Evolutionary conservation across 2,329 filamentous ascomycete genomes (phyloP).

Genomic region (Monosporascus sp.): DNA sequence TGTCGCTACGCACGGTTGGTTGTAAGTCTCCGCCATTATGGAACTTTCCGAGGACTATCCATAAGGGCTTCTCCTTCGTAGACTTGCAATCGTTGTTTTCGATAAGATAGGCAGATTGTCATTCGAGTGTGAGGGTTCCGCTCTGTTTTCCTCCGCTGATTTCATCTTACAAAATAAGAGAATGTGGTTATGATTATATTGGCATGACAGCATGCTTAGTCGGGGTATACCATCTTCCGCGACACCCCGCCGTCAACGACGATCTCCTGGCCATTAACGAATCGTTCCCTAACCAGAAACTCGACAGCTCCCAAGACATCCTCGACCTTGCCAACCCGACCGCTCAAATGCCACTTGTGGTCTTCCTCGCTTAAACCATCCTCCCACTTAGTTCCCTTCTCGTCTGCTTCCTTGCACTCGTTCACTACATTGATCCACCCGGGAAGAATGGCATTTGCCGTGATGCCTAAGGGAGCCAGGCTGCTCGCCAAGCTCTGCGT

Average conservation of each 20-base stretch:
- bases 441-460: constrained; percentile 43
- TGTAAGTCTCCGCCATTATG: no score
- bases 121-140: no score
- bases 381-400: constrained; percentile 36
- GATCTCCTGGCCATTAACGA: constrained; percentile 25
- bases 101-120: no score
- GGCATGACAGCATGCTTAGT: constrained; percentile 5
- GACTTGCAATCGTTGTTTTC: no score
- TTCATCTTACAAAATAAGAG: no score
- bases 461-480: constrained; percentile 35
- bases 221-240: constrained; percentile 27
- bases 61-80: no score
- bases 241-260: constrained; percentile 26
- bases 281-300: constrained; percentile 21
- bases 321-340: constrained; percentile 44
- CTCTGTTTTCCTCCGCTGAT: no score
- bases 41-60: no score
- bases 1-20: no score
- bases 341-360: constrained; percentile 42
- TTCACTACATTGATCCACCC: constrained; percentile 48
- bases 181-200: no score
- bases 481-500: constrained; percentile 44
- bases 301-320: constrained; percentile 28
- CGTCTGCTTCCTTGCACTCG: constrained; percentile 28
- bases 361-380: constrained; percentile 40